Conservation (phyloP, 179 eudicot genomes). For the Gypsophila paniculata region DNA sequence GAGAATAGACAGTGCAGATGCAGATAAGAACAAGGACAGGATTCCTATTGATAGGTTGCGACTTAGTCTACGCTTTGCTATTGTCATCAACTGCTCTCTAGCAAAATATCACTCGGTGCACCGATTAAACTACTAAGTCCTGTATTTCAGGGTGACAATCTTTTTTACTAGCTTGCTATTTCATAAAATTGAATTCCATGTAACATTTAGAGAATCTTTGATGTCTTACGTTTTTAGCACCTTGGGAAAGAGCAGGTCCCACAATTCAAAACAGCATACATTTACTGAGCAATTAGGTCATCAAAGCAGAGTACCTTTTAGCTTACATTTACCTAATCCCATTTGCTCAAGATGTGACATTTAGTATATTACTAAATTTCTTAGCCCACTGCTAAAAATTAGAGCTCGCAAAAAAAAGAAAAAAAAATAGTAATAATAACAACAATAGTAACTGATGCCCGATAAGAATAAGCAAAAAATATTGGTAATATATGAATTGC, state of each 20-base stretch:
- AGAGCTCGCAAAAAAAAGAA: neutral
- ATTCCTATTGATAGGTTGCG: neutral
- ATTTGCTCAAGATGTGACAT: neutral
- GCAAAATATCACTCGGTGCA: neutral
- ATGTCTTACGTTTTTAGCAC: neutral
- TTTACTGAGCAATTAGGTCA: neutral
- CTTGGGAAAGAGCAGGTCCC: neutral
- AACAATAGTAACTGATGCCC: neutral
- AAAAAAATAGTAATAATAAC: no score
- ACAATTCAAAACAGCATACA: no score
- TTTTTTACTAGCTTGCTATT: neutral
- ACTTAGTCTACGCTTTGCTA: neutral
- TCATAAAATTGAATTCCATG: neutral
- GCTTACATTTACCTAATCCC: neutral
- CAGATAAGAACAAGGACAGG: neutral
- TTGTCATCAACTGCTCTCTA: neutral
- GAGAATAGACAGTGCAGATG: neutral
- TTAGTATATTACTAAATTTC: neutral
- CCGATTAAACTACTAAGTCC: neutral
- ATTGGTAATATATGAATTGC: neutral
- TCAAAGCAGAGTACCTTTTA: neutral
- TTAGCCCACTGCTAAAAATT: neutral
- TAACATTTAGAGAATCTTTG: neutral
- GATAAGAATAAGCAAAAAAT: neutral
- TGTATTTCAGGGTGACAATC: neutral